These are phyloP conservation scores for Grosmannia huntii DNA, from an alignment of 2,329 filamentous ascomycete species.

Conservation along the genomic window DNA sequence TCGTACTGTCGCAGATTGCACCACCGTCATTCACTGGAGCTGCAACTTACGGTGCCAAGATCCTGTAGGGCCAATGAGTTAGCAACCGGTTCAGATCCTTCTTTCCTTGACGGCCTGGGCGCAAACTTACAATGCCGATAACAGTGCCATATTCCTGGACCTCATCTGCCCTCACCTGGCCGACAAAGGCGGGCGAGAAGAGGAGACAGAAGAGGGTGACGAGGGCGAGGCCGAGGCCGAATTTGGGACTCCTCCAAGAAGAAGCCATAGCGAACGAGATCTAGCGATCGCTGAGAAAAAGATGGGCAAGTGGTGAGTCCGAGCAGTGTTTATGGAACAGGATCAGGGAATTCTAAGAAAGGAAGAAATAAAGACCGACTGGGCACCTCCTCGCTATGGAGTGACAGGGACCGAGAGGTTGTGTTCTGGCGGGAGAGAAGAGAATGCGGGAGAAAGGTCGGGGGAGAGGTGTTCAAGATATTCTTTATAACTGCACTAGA, in stretches of 20 bases:
- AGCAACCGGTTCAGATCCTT: background rate
- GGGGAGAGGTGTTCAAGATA: background rate
- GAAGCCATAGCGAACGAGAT: slow-evolving; percentile 9
- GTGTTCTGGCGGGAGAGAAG: background rate
- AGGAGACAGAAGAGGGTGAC: slow-evolving; percentile 86
- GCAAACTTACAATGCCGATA: slow-evolving; percentile 59
- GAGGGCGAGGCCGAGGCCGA: slow-evolving; percentile 63
- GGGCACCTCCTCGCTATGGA: background rate
- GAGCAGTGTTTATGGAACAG: background rate
- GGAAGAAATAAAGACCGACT: background rate
- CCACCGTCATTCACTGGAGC: background rate
- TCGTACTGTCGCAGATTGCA: background rate
- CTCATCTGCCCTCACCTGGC: slow-evolving; percentile 61
- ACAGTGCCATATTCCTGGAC: slow-evolving; percentile 74
- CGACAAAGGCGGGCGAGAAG: slow-evolving; percentile 75
- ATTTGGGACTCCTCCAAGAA: slow-evolving; percentile 10
- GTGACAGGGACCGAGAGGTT: background rate
- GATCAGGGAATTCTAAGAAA: background rate
- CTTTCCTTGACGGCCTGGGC: too few relatives aligned
- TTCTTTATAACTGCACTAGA: slow-evolving; percentile 4
- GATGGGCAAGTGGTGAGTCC: background rate
- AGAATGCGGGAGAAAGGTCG: background rate
- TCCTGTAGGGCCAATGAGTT: slow-evolving; percentile 22
- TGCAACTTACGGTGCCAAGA: slow-evolving; percentile 52
- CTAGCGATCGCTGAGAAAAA: background rate